These are phyloP conservation scores for Cucurbita maxima DNA, from an alignment of 306 rosid genomes.

Conservation along the genomic window DNA sequence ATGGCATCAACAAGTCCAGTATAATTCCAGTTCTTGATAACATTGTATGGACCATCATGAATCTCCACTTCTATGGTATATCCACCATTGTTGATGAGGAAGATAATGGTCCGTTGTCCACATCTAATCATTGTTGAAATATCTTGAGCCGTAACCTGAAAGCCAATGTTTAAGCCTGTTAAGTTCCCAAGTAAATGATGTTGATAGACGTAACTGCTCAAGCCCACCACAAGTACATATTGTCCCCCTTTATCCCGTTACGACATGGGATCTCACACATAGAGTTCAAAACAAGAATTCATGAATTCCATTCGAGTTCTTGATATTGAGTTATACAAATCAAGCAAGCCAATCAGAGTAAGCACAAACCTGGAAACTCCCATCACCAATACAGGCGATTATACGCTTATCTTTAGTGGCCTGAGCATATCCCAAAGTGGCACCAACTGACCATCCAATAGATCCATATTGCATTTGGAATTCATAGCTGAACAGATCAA, in stretches of 20 bases:
- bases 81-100: slow-evolving; percentile 80
- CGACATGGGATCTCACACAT: too few species aligned
- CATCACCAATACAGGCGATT: slow-evolving; percentile 81
- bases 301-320: not conserved
- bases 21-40: slow-evolving; percentile 85
- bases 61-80: slow-evolving; percentile 87
- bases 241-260: too few species aligned
- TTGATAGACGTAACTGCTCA: too few species aligned
- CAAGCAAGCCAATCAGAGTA: not conserved
- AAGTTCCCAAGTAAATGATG: too few species aligned
- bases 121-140: slow-evolving; percentile 79
- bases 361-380: slow-evolving; percentile 75
- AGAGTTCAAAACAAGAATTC: not conserved
- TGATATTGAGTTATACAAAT: not conserved
- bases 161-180: not conserved
- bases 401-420: slow-evolving; percentile 63
- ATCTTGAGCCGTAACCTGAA: slow-evolving; percentile 82
- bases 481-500: slow-evolving; percentile 46
- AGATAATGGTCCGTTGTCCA: slow-evolving; percentile 59
- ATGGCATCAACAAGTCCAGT: slow-evolving; percentile 67
- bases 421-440: slow-evolving; percentile 86
- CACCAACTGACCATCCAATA: slow-evolving; percentile 91
- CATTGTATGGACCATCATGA: slow-evolving; percentile 91
- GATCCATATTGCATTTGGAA: slow-evolving; percentile 98
- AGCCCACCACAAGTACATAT: too few species aligned